These are phyloP conservation scores for Botrytis aclada DNA, from an alignment of 2,329 filamentous ascomycete genomes.

Conservation along the genomic window DNA sequence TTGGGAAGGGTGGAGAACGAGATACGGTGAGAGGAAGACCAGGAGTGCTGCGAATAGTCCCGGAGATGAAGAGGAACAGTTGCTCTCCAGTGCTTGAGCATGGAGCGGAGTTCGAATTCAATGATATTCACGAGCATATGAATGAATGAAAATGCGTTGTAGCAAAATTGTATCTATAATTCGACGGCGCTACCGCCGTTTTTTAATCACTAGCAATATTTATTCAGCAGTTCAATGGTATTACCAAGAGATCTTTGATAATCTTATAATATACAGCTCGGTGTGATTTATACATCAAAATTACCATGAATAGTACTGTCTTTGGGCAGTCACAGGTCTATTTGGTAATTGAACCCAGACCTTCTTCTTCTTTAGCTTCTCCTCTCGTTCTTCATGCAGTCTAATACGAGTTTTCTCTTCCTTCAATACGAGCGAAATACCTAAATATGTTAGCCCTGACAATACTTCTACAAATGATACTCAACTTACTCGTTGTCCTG, in stretches of 20 bases:
- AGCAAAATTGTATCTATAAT: background rate
- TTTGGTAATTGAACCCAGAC: slow-evolving; percentile 89
- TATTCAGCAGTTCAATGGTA: background rate
- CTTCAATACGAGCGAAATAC: slow-evolving; percentile 78
- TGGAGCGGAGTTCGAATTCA: background rate
- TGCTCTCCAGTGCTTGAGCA: slow-evolving; percentile 5
- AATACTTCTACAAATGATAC: background rate
- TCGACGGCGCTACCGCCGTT: background rate
- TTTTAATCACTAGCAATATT: background rate
- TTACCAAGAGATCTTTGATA: background rate
- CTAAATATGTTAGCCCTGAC: slow-evolving; percentile 43
- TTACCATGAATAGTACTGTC: slow-evolving; percentile 91
- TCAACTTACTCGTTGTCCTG: slow-evolving; percentile 69
- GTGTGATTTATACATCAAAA: slow-evolving; percentile 3
- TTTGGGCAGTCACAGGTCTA: slow-evolving; percentile 76
- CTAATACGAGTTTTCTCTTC: slow-evolving; percentile 89
- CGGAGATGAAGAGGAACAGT: slow-evolving; percentile 21
- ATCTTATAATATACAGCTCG: slow-evolving; percentile 14
- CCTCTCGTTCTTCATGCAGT: slow-evolving; percentile 71
- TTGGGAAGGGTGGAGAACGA: slow-evolving; percentile 22
- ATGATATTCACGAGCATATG: background rate
- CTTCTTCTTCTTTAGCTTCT: slow-evolving; percentile 69
- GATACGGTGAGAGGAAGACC: slow-evolving; percentile 12
- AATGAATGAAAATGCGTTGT: background rate
- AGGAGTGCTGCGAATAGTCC: slow-evolving; percentile 17